These are phyloP conservation scores for Ophiostoma quercus DNA, from an alignment of 2,329 filamentous ascomycete genomes.

Conservation along the genomic window DNA sequence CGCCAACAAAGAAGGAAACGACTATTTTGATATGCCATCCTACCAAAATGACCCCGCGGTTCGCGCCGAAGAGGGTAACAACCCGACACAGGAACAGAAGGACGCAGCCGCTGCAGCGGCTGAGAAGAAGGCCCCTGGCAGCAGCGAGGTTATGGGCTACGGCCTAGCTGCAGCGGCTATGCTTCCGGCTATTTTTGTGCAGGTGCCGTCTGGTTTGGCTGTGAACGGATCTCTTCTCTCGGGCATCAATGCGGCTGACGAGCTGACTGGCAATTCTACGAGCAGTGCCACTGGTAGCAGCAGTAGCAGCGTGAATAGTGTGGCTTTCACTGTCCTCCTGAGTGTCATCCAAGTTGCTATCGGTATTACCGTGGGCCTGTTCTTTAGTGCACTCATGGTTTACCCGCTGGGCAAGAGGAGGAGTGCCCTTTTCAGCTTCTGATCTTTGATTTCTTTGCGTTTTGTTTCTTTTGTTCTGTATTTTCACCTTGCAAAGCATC, in stretches of 20 bases:
- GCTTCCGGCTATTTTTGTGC: slow-evolving; percentile 77
- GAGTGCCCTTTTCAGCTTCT: slow-evolving; percentile 54
- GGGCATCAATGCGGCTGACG: slow-evolving; percentile 53
- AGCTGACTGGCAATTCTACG: slow-evolving; percentile 45
- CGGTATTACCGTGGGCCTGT: slow-evolving; percentile 57
- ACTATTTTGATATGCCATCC: slow-evolving; percentile 21
- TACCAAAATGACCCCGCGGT: slow-evolving; percentile 18
- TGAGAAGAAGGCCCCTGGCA: slow-evolving; percentile 29
- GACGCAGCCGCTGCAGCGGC: slow-evolving; percentile 26
- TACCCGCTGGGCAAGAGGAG: slow-evolving; percentile 55
- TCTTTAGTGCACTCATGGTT: slow-evolving; percentile 51
- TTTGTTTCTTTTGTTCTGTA: neutral
- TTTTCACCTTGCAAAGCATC: neutral
- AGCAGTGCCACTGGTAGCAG: slow-evolving; percentile 21
- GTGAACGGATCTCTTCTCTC: slow-evolving; percentile 55
- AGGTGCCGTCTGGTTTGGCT: slow-evolving; percentile 59
- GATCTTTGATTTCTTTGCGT: neutral
- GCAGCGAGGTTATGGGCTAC: slow-evolving; percentile 53
- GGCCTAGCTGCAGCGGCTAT: slow-evolving; percentile 79
- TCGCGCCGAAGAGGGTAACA: slow-evolving; percentile 23
- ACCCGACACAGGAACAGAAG: slow-evolving; percentile 10
- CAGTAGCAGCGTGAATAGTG: slow-evolving; percentile 37
- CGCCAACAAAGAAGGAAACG: slow-evolving; percentile 4
- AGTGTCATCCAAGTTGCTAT: slow-evolving; percentile 58
- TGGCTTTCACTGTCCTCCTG: slow-evolving; percentile 50